Evolutionary conservation across 768 basidiomycete genomes (phyloP), one percentile per base, ranked within the genome.

Genomic region (Leccinum rimulosum): DNA sequence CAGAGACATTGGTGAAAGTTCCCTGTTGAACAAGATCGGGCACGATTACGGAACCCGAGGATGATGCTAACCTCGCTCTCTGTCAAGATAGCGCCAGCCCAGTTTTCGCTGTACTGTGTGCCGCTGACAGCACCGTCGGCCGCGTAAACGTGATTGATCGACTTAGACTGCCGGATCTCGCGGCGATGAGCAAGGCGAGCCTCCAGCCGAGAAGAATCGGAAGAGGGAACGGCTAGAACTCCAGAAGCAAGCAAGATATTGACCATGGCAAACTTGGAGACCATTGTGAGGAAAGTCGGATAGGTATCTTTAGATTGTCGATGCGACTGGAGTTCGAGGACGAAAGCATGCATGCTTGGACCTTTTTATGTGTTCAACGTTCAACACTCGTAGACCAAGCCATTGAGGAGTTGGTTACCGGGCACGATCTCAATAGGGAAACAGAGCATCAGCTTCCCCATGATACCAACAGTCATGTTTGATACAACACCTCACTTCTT

Each of bases 81-180:
- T 1, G 5, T 38, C 36, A 6, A 38, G 36, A 9, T 3, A 38
- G 36, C 36, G 5, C 36, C 68, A 48, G 65, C 61, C 61, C 68
- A 68, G 45, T 62, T 68, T 19, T 19, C n/a, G 27, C 56, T 60
- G 54, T 69, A 69, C 35, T 52, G 22, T 30, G 53, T 52, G 40
- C 30, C 30, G 30, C 61, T 48, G 27, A 55, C 11, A 27, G 2
- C 15, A 14, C 53, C 38, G 15, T 33, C 35, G 22, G 53, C 14
- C 10, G 40, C 17, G 5, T 52, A 56, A 15, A 53, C 8, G 30
- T 30, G 8, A 30, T 57, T 55, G 47, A 56, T 14, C 11, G 47
- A 59, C 10, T 52, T 53, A 7, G 36, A 36, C 5, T 36, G 36
- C 14, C 36, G 36, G 6, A 15, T 36, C 14, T 36, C 36, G 36